Conservation (phyloP, 164 flowering plant genomes). For the Vitis amurensis region DNA sequence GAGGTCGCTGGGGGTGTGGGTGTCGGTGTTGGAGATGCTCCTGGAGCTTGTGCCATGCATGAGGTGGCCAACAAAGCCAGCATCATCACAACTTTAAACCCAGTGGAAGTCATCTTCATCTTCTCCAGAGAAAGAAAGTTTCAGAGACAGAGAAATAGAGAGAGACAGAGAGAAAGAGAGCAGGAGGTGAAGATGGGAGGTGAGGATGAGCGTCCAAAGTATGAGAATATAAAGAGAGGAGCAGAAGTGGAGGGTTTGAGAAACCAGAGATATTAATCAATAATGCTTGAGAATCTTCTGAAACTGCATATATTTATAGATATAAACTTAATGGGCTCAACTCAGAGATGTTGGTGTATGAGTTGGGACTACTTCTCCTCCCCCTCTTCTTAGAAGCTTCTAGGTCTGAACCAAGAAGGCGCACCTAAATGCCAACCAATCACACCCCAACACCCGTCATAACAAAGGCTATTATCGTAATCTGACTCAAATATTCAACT, state of each 20-base stretch:
- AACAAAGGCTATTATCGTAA: background rate
- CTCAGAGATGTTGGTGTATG: background rate
- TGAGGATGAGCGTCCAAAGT: background rate
- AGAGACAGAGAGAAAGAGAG: background rate
- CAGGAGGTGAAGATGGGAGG: background rate
- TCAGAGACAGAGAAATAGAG: background rate
- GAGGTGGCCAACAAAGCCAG: constrained; percentile 35
- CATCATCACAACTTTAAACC: constrained; percentile 21
- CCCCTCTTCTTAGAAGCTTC: constrained; percentile 16
- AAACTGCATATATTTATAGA: background rate
- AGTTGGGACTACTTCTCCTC: background rate
- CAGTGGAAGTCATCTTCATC: constrained; percentile 18
- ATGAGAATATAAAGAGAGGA: constrained; percentile 7
- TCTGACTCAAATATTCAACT: background rate
- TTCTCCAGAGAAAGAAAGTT: background rate
- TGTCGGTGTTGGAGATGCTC: constrained; percentile 13
- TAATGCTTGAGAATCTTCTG: constrained; percentile 14
- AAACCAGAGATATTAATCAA: background rate
- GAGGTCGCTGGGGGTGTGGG: constrained; percentile 16
- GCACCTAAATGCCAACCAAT: background rate
- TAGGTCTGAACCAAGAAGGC: background rate
- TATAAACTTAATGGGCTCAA: background rate
- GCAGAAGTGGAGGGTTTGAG: background rate
- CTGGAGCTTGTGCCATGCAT: constrained; percentile 46
- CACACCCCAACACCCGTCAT: constrained; percentile 4